Conservation (phyloP, 2,329 filamentous ascomycete genomes). For the Xylaria sp. region DNA sequence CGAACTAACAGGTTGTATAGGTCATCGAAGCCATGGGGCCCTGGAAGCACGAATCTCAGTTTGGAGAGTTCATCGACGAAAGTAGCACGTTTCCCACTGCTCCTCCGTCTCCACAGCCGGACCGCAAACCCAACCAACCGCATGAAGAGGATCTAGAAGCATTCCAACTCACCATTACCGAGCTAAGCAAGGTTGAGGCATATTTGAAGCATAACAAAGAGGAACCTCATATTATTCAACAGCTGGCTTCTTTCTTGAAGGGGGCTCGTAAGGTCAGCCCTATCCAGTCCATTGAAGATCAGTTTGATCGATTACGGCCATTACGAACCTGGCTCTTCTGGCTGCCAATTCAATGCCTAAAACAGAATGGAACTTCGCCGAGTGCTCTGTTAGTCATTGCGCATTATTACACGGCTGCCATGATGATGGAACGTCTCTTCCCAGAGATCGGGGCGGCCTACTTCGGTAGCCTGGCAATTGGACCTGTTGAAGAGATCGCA, state of each 20-base stretch:
- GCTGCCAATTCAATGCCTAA: constrained; percentile 84
- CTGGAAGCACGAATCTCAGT: constrained; percentile 89
- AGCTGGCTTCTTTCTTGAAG: constrained; percentile 75
- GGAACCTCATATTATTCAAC: constrained; percentile 70
- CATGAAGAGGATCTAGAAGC: constrained; percentile 73
- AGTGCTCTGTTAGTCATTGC: constrained; percentile 83
- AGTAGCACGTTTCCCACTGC: constrained; percentile 75
- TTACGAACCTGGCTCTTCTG: constrained; percentile 94
- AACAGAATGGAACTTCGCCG: constrained; percentile 75
- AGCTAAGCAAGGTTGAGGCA: constrained; percentile 70
- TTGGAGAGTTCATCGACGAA: constrained; percentile 80
- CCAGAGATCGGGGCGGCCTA: constrained; percentile 90
- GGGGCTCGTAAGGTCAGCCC: constrained; percentile 73
- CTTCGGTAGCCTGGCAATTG: constrained; percentile 78
- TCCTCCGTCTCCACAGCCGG: constrained; percentile 65
- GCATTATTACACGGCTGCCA: constrained; percentile 87
- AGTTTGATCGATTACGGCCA: constrained; percentile 88
- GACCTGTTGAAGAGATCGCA: constrained; percentile 86
- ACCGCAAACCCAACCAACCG: constrained; percentile 66
- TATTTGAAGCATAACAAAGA: constrained; percentile 73
- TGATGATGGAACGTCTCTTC: constrained; percentile 88
- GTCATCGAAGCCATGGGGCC: constrained; percentile 89
- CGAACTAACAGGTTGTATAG: constrained; percentile 51
- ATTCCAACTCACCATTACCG: constrained; percentile 69
- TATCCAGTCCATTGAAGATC: constrained; percentile 74